Evolutionary conservation across 2,329 filamentous ascomycete genomes (phyloP).

Genomic region (Microsporum ferrugineum): DNA sequence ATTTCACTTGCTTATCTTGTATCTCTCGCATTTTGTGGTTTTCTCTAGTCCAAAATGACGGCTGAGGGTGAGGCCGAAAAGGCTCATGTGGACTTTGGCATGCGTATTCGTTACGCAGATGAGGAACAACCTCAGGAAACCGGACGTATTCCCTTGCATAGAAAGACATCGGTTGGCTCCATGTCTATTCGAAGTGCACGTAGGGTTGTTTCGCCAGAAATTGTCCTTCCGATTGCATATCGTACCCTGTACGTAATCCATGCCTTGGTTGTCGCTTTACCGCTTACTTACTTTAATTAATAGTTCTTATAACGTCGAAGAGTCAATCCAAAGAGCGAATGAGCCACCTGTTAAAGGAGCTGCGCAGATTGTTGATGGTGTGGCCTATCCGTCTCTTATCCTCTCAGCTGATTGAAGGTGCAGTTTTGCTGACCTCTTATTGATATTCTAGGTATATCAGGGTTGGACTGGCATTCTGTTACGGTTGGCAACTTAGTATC

Average conservation of each 20-base stretch:
- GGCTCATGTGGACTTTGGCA: background rate
- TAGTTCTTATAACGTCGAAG: slow-evolving; percentile 13
- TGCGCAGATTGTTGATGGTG: background rate
- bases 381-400: background rate
- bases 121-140: slow-evolving; percentile 6
- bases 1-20: background rate
- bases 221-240: slow-evolving; percentile 13
- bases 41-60: background rate
- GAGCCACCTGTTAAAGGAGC: background rate
- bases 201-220: slow-evolving; percentile 12
- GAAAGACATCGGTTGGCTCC: slow-evolving; percentile 9
- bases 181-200: slow-evolving; percentile 11
- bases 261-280: background rate
- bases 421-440: slow-evolving; percentile 1
- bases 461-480: slow-evolving; percentile 57
- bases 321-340: slow-evolving; percentile 8
- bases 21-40: background rate
- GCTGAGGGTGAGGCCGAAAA: slow-evolving; percentile 8
- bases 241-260: slow-evolving; percentile 10
- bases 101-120: slow-evolving; percentile 11
- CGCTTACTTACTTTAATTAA: background rate
- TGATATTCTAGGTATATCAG: slow-evolving; percentile 40
- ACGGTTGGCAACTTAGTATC: slow-evolving; percentile 47
- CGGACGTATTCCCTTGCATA: slow-evolving; percentile 7
- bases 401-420: background rate